phyloP scores from a whole-genome alignment of 345 rosid species.

The Syzygium aromaticum region DNA sequence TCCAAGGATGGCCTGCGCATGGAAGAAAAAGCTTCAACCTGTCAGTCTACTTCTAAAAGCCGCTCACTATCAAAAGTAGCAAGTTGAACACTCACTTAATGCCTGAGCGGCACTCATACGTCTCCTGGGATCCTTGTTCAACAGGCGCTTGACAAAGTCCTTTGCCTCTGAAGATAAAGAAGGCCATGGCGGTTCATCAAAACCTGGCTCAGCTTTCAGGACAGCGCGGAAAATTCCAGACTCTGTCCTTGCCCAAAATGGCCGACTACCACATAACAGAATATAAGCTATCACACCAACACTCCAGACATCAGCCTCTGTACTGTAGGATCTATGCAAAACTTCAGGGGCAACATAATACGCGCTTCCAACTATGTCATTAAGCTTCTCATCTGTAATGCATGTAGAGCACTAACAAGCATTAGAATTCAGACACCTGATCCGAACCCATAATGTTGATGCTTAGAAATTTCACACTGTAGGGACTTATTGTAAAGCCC shows the following conservation, averaged over 20 bases:
- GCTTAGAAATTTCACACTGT: neutral
- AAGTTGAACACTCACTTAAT: conserved; percentile 44
- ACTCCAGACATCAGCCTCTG: conserved; percentile 99
- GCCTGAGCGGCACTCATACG: conserved; percentile 97
- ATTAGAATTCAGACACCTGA: neutral
- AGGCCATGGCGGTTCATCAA: conserved; percentile 90
- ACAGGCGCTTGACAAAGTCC: conserved; percentile 73
- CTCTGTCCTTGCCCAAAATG: conserved; percentile 97
- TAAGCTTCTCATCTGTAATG: conserved; percentile 73
- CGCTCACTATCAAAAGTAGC: neutral
- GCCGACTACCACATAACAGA: conserved; percentile 93
- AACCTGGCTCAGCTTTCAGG: conserved; percentile 84
- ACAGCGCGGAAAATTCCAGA: conserved; percentile 91
- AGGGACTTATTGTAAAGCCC: neutral
- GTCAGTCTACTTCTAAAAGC: conserved; percentile 3
- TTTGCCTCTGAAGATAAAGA: conserved; percentile 73
- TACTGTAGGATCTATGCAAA: conserved; percentile 79
- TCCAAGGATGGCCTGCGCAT: conserved; percentile 91
- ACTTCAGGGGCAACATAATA: conserved; percentile 99
- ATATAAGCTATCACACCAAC: conserved; percentile 93
- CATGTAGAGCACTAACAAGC: neutral
- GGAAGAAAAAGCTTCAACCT: neutral
- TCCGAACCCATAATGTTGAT: neutral
- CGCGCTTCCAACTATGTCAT: conserved; percentile 96
- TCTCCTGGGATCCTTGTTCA: conserved; percentile 83